These are phyloP conservation scores for Colletotrichum endophyticum DNA, from an alignment of 2,329 filamentous ascomycete species.

Conservation along the genomic window DNA sequence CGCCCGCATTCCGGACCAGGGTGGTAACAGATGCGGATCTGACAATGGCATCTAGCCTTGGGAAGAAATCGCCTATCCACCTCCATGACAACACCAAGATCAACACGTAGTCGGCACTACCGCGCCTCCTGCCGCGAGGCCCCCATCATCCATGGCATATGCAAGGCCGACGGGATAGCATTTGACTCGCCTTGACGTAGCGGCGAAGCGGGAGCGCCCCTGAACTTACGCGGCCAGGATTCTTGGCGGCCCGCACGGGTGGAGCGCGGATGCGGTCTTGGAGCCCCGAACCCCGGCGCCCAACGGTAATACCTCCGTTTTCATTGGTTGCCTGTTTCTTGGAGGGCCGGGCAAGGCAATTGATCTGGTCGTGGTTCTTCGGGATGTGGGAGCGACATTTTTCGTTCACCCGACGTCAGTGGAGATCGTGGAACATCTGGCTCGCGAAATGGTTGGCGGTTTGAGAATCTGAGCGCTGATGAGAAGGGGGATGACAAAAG, in stretches of 20 bases:
- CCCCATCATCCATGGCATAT: neutral
- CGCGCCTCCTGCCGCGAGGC: neutral
- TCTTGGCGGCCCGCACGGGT: constrained; percentile 10
- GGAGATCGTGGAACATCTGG: neutral
- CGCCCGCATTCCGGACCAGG: constrained; percentile 2
- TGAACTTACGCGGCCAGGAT: constrained; percentile 14
- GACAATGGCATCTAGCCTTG: neutral
- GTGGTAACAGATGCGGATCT: constrained; percentile 1
- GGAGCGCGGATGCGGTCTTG: neutral
- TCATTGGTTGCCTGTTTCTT: neutral
- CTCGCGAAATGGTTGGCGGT: neutral
- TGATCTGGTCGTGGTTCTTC: neutral
- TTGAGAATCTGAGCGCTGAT: neutral
- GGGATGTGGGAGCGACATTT: constrained; percentile 8
- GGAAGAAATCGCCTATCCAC: neutral
- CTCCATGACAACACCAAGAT: neutral
- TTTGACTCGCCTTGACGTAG: neutral
- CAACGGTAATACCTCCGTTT: neutral
- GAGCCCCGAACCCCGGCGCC: neutral
- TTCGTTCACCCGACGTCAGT: neutral
- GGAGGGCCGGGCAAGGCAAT: neutral
- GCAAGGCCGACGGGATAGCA: neutral
- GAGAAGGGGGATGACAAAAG: neutral
- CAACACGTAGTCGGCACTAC: neutral
- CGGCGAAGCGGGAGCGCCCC: neutral